These are phyloP conservation scores for Ascobolus immersus DNA, from an alignment of 495 filamentous ascomycete species.

Conservation along the genomic window DNA sequence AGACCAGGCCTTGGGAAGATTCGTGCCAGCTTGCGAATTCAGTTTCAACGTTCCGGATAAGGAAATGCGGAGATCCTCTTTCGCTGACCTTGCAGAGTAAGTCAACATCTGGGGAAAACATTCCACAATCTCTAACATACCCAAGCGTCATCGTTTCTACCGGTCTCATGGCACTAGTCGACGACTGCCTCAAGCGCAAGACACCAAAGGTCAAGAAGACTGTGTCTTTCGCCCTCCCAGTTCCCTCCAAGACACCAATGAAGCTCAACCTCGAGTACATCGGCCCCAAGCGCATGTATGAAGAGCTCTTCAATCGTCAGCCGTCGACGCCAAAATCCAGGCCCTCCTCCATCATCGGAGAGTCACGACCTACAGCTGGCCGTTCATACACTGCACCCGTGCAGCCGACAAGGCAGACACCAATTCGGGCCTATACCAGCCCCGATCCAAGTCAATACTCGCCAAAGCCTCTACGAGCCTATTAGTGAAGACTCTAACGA, in stretches of 20 bases:
- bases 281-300: slow-evolving; percentile 46
- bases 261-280: slow-evolving; percentile 40
- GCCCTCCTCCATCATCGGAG: too few species aligned
- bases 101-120: slow-evolving; percentile 20
- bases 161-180: slow-evolving; percentile 68
- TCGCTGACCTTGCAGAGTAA: slow-evolving; percentile 80
- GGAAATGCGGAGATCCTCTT: slow-evolving; percentile 15
- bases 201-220: slow-evolving; percentile 39
- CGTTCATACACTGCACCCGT: too few species aligned
- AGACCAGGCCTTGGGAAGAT: slow-evolving; percentile 59
- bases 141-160: slow-evolving; percentile 67
- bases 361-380: too few species aligned
- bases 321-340: slow-evolving; percentile 15
- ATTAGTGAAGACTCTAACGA: too few species aligned
- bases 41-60: slow-evolving; percentile 42
- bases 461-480: too few species aligned
- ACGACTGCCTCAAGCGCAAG: slow-evolving; percentile 67
- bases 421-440: too few species aligned
- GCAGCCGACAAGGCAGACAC: too few species aligned
- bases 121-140: slow-evolving; percentile 5
- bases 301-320: slow-evolving; percentile 51
- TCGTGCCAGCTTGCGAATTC: slow-evolving; percentile 76
- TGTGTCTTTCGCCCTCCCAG: slow-evolving; percentile 27
- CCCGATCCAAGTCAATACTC: too few species aligned
- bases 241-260: slow-evolving; percentile 31